Conservation (phyloP, 306 rosid genomes). For the Ochetophila trinervis region DNA sequence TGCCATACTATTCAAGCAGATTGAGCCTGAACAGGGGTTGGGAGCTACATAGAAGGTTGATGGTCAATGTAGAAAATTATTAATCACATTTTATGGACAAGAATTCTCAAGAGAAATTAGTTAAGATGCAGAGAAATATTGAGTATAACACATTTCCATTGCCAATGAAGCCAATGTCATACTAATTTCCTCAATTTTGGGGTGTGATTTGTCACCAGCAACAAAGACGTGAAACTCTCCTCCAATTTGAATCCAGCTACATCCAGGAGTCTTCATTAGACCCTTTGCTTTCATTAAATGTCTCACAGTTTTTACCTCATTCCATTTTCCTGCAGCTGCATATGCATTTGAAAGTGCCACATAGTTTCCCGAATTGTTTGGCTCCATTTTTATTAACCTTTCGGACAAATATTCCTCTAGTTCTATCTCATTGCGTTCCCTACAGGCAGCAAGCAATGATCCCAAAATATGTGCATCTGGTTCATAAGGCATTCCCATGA, state of each 20-base stretch:
- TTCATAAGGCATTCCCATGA: constrained; percentile 48
- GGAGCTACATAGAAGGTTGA: not conserved
- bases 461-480: constrained; percentile 77
- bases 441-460: constrained; percentile 63
- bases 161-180: constrained; percentile 44
- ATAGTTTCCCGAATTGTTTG: constrained; percentile 73
- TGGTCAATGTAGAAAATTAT: not conserved
- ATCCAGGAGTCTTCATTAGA: constrained; percentile 60
- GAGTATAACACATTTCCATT: constrained; percentile 41
- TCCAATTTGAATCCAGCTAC: constrained; percentile 82
- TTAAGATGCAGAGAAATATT: constrained; percentile 7
- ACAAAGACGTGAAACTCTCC: constrained; percentile 55
- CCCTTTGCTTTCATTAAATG: constrained; percentile 65
- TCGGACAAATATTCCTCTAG: constrained; percentile 51
- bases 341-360: constrained; percentile 71
- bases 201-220: constrained; percentile 69
- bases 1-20: not conserved
- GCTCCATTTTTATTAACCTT: constrained; percentile 53
- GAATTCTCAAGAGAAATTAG: not conserved
- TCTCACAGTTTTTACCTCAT: constrained; percentile 52
- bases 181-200: constrained; percentile 50
- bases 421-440: constrained; percentile 49
- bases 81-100: not conserved
- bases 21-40: constrained; percentile 2
- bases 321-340: constrained; percentile 71